Evolutionary conservation across 331 rosid species (phyloP).

Genomic region (Phaseolus coccineus): DNA sequence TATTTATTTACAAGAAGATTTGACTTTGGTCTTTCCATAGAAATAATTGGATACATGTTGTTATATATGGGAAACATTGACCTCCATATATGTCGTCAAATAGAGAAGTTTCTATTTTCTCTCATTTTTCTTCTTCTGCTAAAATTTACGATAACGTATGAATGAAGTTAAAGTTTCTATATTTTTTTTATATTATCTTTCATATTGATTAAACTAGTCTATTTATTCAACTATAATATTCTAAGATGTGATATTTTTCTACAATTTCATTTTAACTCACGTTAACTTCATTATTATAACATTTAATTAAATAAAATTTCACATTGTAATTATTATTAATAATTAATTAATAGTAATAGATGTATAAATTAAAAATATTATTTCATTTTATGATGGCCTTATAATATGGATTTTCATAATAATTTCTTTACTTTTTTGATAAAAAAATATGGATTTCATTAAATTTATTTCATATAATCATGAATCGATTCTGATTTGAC

Average conservation of each 20-base stretch:
- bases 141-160: background rate
- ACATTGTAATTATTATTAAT: background rate
- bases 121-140: background rate
- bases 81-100: background rate
- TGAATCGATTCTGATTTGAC: background rate
- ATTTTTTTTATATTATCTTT: background rate
- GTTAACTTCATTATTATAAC: background rate
- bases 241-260: too few relatives aligned
- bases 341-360: background rate
- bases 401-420: background rate
- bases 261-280: background rate
- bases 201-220: background rate
- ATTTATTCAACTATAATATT: background rate
- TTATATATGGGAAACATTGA: background rate
- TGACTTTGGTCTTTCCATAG: slow-evolving; percentile 7
- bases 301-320: background rate
- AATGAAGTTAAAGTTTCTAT: background rate
- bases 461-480: background rate
- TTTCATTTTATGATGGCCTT: background rate
- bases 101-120: background rate
- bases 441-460: background rate
- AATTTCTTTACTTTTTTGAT: background rate
- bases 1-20: background rate
- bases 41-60: background rate
- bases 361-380: background rate